Conservation (phyloP, 371 early-diverging fungal species). For the Nematocida sp. region DNA sequence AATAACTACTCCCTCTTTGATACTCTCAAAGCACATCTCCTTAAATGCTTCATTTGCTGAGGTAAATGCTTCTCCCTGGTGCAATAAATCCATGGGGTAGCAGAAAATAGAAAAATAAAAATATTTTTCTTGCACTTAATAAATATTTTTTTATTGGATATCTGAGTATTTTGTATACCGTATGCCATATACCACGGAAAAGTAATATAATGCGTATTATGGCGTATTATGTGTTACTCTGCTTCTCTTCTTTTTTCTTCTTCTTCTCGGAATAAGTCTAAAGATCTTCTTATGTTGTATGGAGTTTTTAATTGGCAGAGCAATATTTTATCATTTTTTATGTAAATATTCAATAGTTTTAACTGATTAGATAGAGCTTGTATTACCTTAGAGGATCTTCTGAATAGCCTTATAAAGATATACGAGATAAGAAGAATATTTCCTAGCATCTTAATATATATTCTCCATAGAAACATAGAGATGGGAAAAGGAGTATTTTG, state of each 20-base stretch:
- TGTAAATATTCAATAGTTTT: slow-evolving; percentile 37
- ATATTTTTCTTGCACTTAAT: not conserved
- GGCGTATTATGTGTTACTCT: not conserved
- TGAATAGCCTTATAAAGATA: slow-evolving; percentile 22
- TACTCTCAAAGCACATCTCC: slow-evolving; percentile 43
- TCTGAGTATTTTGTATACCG: no score
- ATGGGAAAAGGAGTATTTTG: not conserved
- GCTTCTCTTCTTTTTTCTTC: slow-evolving; percentile 16
- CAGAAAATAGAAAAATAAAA: slow-evolving; percentile 13
- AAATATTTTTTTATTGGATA: not conserved
- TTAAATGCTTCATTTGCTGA: slow-evolving; percentile 2
- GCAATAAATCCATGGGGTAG: slow-evolving; percentile 33
- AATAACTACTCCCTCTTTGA: slow-evolving; percentile 31
- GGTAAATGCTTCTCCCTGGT: slow-evolving; percentile 38
- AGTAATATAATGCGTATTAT: not conserved
- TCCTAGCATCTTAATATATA: slow-evolving; percentile 31
- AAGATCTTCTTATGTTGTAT: slow-evolving; percentile 4
- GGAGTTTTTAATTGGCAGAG: slow-evolving; percentile 32
- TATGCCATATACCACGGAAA: no score
- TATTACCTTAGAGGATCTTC: slow-evolving; percentile 6
- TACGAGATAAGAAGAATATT: slow-evolving; percentile 11
- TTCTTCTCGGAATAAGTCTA: slow-evolving; percentile 22
- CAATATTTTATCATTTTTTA: slow-evolving; percentile 12
- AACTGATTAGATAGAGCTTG: slow-evolving; percentile 24
- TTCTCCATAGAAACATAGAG: slow-evolving; percentile 2